phyloP scores from a whole-genome alignment of 169 alveolate species.

The Prorocentrum cordatum region DNA sequence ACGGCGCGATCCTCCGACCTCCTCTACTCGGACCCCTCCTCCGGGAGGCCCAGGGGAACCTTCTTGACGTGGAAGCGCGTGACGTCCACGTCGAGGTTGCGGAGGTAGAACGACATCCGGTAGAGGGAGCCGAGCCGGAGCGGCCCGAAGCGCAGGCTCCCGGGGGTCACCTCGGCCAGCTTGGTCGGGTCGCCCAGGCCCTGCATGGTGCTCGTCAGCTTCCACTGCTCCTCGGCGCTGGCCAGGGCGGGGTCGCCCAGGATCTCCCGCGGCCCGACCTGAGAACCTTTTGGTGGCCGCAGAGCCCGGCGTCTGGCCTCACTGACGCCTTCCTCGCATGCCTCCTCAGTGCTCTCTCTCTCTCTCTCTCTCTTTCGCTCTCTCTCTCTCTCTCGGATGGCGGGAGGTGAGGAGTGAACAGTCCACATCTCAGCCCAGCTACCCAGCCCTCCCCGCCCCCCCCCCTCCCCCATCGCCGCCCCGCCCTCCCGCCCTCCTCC shows the following conservation, averaged over 20 bases:
- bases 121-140: neutral
- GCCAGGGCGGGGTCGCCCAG: no score
- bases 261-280: no score
- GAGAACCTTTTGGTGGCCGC: neutral
- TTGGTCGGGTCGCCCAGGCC: neutral
- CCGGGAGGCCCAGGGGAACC: no score
- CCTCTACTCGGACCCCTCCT: no score
- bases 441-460: neutral
- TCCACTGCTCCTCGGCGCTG: no score
- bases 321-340: neutral
- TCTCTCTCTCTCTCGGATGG: no score
- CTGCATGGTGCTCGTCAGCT: no score
- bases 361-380: neutral
- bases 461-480: neutral
- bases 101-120: neutral
- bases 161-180: neutral
- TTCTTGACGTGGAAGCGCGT: no score
- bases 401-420: no score
- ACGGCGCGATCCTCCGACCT: no score
- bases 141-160: neutral
- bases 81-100: neutral
- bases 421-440: no score
- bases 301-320: neutral
- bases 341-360: neutral
- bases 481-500: neutral